Base-by-base conservation (phyloP, 2,329 filamentous ascomycete species). In the Aspergillus hortae region DNA sequence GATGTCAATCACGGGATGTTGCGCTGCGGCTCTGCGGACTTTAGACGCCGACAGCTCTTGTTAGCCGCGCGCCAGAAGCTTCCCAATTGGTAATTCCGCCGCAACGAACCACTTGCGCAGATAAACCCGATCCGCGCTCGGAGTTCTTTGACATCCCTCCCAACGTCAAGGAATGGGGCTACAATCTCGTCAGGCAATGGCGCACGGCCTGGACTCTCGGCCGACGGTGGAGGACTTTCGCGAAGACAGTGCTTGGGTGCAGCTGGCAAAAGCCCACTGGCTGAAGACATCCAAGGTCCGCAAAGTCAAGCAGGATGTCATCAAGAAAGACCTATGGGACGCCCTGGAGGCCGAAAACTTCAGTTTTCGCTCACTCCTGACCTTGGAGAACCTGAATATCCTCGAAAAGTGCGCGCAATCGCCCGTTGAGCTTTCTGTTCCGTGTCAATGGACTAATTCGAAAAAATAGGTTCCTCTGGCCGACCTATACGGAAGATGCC, bases 291-390 rank as follows among this genome's bases (percentile, higher is more conserved):
- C 81, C 45, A 90, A 86, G 66, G 76, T 83, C 65, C 89, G 86
- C 72, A 86, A 89, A 74, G 88, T 89, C 72, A 92, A 89, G 62
- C 79, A 80, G 46, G 88, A 95, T 57, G 84, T 95, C 44, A 75
- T 99, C 65, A 95, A 95, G 76, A 83, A 84, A 61, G 85, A 89
- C 65, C 86, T 99, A 52, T 99, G 92, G 91, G 89, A 95, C 70
- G 80, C 85, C 50, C 75, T 99, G 61, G 91, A 96, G 72, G 85
- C 86, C 58, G 88, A 91, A 49, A 80, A 83, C 50, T 97, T 96
- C 67, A 79, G 83, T 32, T 84, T 87, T 69, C 87, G 85, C 68
- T 88, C 88, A 4, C 80, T 99, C 19, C 77, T 95, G 58, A 82
- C 89, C 23, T 80, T 99, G 50, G 94, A 99, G 73, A 92, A 91